These are phyloP conservation scores for Malassezia vespertilionis DNA, from an alignment of 1,284 basidiomycete species.

Conservation along the genomic window DNA sequence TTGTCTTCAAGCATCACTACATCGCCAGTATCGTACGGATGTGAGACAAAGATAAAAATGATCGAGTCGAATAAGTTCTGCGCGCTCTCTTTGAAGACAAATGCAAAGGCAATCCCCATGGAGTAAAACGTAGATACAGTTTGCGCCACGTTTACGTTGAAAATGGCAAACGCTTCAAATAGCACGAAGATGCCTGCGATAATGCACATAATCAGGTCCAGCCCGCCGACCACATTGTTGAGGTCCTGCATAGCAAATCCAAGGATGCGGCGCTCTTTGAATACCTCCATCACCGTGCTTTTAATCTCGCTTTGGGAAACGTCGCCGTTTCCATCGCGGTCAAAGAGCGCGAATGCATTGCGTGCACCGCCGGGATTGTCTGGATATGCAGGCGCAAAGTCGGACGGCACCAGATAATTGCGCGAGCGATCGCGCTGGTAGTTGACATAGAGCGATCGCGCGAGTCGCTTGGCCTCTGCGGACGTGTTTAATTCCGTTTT, in stretches of 20 bases:
- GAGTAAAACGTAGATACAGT: conserved; percentile 42
- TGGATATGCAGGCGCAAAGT: conserved; percentile 61
- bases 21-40: conserved; percentile 43
- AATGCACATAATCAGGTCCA: conserved; percentile 32
- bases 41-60: conserved; percentile 43
- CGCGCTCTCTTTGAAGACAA: conserved; percentile 43
- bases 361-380: conserved; percentile 54
- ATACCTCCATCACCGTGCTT: conserved; percentile 53
- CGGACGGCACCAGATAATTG: conserved; percentile 57
- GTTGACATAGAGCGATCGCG: conserved; percentile 58
- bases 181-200: conserved; percentile 32
- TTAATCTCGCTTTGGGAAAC: conserved; percentile 68
- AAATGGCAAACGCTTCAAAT: conserved; percentile 41
- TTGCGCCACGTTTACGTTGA: conserved; percentile 38
- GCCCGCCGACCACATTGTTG: conserved; percentile 36
- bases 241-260: conserved; percentile 38
- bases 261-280: conserved; percentile 43
- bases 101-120: conserved; percentile 40
- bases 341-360: conserved; percentile 62
- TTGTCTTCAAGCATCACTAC: conserved; percentile 27
- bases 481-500: conserved; percentile 40
- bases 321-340: conserved; percentile 62
- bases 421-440: conserved; percentile 53
- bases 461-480: conserved; percentile 53
- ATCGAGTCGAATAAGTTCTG: conserved; percentile 44